Base-by-base conservation (phyloP, 1,139 yeast species). In the Candida sp. region DNA sequence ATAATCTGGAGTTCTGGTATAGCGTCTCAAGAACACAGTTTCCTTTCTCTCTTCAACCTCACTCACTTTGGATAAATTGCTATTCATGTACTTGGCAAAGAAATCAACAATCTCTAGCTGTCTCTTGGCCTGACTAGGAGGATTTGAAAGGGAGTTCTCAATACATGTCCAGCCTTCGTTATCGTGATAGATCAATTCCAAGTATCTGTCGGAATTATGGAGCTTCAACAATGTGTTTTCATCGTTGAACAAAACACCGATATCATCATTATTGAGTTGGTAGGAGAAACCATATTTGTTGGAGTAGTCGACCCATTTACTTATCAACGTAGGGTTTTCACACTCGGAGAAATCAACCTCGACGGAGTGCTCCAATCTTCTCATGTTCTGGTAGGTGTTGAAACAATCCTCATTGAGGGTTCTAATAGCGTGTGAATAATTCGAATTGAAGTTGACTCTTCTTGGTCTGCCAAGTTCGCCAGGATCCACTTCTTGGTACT, bases 251-350 rank as follows among this genome's bases (percentile, higher is more conserved):
- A 89, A 77, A 7, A 92, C 97, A n/a, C 98, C 98, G 54, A 91
- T 90, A 59, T 90, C 91, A 54, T 92, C 96, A 51, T 93, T 89
- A 33, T 94, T 90, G 51, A 94, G 75, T 67, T 94, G 97, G 68
- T 94, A 94, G 5, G 97, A 90, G 63, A 96, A 88, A 0, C 99
- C 99, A 69, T 93, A 96, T 65, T 90, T 91, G 72, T 93, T 92
- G 40, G 97, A 90, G 67, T 94, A 94, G 68, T 96, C 99, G 31
- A 96, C 99, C 99, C 99, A 96, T 67, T 93, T 93, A 56, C 96
- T 88, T 47, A 94, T 87, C 55, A 90, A 83, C 12, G 87, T 81
- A 11, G 94, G 94, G 57, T 83, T 83, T 59, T 81, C 86, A 27
- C 42, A 70, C 58, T 73, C 80, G 49, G 66, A 58, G 6, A 69